A percentile compares a stretch with the other conserved stretches of the same genome.
Evolutionary conservation across 2,329 filamentous ascomycete genomes (phyloP).

Genomic region (Sclerotiophoma versabilis): DNA sequence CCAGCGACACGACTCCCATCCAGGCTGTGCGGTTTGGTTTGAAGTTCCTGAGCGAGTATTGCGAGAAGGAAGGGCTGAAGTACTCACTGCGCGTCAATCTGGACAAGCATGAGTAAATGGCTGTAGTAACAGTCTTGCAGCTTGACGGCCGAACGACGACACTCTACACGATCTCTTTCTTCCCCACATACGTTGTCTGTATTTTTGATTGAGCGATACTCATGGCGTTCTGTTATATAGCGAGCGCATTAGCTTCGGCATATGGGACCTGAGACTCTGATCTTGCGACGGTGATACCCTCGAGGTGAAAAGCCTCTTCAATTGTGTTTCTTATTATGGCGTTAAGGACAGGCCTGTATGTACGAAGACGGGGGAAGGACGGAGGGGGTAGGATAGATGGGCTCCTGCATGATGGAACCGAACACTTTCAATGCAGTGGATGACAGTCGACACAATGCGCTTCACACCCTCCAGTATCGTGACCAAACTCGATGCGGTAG

Average conservation of each 20-base stretch:
- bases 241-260: conserved; percentile 8
- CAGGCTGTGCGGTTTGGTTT: conserved; percentile 55
- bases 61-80: conserved; percentile 41
- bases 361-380: not conserved
- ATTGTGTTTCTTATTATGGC: conserved; percentile 1
- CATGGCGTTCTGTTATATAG: conserved; percentile 6
- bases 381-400: not conserved
- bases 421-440: not conserved
- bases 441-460: too few species aligned
- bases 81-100: conserved; percentile 38
- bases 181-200: conserved; percentile 1
- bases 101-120: conserved; percentile 33
- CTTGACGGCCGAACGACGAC: not conserved
- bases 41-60: conserved; percentile 53
- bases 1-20: conserved; percentile 51
- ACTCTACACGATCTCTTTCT: not conserved
- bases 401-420: not conserved
- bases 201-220: conserved; percentile 5
- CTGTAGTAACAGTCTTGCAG: not conserved
- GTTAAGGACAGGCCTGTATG: not conserved
- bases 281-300: conserved; percentile 19
- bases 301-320: conserved; percentile 13
- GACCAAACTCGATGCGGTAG: too few species aligned
- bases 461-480: too few species aligned
- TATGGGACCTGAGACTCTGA: conserved; percentile 4